Base-by-base conservation (phyloP, 805 yeast genomes). In the Cyberlindnera xylosilytica region DNA sequence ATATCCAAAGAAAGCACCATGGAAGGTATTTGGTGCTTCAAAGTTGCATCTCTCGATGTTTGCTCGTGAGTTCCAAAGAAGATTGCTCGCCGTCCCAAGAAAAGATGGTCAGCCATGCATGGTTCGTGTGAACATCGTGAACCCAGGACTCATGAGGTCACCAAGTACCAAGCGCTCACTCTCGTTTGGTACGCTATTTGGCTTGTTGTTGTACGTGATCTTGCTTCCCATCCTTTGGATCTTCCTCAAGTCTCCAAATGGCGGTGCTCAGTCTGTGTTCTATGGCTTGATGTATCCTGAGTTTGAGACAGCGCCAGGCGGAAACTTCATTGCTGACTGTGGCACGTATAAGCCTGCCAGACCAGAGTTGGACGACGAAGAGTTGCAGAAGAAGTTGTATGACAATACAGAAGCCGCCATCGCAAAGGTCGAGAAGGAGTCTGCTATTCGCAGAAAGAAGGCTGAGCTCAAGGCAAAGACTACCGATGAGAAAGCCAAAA, bases 131-230 rank as follows among this genome's bases (percentile, higher is more conserved):
- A 75, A 83, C 44, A 57, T 88, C 41, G 93, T 87, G 5, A 93
- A 93, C 57, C 98, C 99, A 0, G 99, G 99, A 1, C 53, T 90
- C 27, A 86, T 87, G 84, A 74, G 98, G 52, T 80, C 96, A 2
- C 87, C 96, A 2, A 79, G 95, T 20, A 81, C 91, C 30, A 79
- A 93, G 52, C 74, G 97, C 43, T 78, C 82, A 27, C 44, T 88
- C 5, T 79, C 93, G 16, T 74, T 86, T 65, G 97, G 98, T 1
- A 70, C 87, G 0, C 52, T 91, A 3, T 53, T 70, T 51, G 82
- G 87, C 3, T 63, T 85, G 27, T 47, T 89, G 4, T 9, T 87
- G 0, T 81, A 91, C 57, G 46, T 89, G 23, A 7, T 89, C 3
- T 43, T 83, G 33, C 86, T 83, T 68, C 99, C 99, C 9, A 38